phyloP scores from a whole-genome alignment of 352 stramenopile species.

The Lagenidium sp. region DNA sequence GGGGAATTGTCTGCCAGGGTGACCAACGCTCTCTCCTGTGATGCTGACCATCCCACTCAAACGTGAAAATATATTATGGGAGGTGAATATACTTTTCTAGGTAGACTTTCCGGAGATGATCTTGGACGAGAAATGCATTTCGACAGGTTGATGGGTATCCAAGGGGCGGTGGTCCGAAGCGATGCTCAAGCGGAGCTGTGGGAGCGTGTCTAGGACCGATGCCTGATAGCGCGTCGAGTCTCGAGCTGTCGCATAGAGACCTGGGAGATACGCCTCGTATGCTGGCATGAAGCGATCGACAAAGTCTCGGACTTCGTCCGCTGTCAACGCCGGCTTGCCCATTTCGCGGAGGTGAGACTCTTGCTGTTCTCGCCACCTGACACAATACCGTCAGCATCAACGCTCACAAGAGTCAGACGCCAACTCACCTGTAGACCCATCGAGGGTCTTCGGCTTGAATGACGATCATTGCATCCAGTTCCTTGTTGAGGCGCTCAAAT shows the following conservation, averaged over 20 bases:
- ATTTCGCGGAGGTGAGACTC: constrained; percentile 54
- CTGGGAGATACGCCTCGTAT: constrained; percentile 61
- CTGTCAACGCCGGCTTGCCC: constrained; percentile 50
- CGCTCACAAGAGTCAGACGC: not conserved
- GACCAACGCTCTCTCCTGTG: no score
- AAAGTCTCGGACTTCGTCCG: constrained; percentile 70
- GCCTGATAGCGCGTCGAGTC: no score
- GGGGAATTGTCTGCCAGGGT: no score
- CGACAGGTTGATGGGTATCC: no score
- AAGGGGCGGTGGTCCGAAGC: not conserved
- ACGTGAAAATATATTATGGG: no score
- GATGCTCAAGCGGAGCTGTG: not conserved
- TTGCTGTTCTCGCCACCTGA: constrained; percentile 77
- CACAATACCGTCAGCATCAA: constrained; percentile 1
- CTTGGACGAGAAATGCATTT: no score
- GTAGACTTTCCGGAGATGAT: no score
- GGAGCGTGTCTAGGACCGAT: no score
- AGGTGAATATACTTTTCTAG: no score
- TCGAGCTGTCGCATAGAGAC: constrained; percentile 46
- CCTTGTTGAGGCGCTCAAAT: constrained; percentile 58
- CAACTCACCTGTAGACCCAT: constrained; percentile 75
- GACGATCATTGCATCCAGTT: constrained; percentile 59
- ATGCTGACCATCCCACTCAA: no score
- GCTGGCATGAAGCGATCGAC: constrained; percentile 83
- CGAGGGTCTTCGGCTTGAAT: constrained; percentile 62